A percentile compares a stretch with the other conserved stretches of the same genome.
Conservation (phyloP, 352 stramenopile genomes). For the Vaucheria bursata region DNA sequence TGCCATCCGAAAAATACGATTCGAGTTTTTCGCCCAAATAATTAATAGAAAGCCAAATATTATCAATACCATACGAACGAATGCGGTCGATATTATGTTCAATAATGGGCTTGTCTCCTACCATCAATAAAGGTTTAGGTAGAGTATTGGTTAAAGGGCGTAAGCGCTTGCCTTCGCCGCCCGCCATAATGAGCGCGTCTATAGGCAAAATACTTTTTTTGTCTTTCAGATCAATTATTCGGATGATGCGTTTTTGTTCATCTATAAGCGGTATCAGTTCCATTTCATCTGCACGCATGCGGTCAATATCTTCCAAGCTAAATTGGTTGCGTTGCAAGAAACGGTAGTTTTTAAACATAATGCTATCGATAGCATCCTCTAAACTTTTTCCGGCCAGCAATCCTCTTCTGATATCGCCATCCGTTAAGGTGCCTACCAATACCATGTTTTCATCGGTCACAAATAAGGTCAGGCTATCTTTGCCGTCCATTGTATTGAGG, state of each 20-base stretch:
- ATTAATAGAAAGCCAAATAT: neutral
- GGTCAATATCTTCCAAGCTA: too few relatives aligned
- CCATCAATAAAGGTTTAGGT: neutral
- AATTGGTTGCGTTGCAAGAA: too few relatives aligned
- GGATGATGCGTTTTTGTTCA: too few relatives aligned
- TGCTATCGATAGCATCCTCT: too few relatives aligned
- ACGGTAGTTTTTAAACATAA: too few relatives aligned
- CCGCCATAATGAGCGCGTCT: neutral
- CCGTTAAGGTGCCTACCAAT: neutral
- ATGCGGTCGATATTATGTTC: neutral
- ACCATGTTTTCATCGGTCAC: neutral
- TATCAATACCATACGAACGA: neutral
- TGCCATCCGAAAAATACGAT: neutral
- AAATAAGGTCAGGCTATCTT: neutral
- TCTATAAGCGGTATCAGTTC: too few relatives aligned
- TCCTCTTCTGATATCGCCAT: neutral
- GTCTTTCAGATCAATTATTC: too few relatives aligned
- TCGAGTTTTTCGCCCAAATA: neutral
- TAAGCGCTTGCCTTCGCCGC: neutral
- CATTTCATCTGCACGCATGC: too few relatives aligned
- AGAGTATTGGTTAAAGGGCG: neutral
- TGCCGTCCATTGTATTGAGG: neutral
- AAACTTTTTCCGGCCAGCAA: too few relatives aligned
- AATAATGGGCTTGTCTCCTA: neutral
- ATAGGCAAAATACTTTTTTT: too few relatives aligned